Conservation (phyloP, 177 flowering plant genomes). For the Vitis hybrid region DNA sequence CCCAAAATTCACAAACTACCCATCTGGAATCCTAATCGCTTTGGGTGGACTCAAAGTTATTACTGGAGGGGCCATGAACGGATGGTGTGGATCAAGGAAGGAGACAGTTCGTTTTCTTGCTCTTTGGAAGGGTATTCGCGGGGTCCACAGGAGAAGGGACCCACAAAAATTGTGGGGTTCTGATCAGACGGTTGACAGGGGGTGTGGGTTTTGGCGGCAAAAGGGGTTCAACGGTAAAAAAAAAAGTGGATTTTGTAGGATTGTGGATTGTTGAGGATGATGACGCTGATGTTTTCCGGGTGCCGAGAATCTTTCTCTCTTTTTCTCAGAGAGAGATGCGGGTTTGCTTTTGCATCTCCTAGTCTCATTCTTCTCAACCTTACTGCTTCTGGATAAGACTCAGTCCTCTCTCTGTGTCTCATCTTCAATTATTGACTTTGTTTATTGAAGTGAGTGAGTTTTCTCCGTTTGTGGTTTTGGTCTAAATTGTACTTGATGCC, state of each 20-base stretch:
- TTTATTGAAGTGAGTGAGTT: too few relatives aligned
- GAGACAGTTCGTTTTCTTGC: slow-evolving; percentile 26
- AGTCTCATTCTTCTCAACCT: neutral
- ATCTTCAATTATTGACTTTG: too few relatives aligned
- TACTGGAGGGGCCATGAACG: slow-evolving; percentile 16
- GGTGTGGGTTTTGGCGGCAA: slow-evolving; percentile 22
- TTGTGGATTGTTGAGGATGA: neutral
- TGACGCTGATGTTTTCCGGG: neutral
- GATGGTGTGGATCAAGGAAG: slow-evolving; percentile 26
- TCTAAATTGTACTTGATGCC: too few relatives aligned
- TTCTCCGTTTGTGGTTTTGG: too few relatives aligned
- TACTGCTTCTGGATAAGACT: slow-evolving; percentile 17
- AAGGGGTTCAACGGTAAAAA: slow-evolving; percentile 11
- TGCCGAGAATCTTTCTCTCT: neutral
- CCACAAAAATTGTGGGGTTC: slow-evolving; percentile 6
- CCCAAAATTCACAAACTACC: neutral
- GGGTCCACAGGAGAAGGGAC: slow-evolving; percentile 16
- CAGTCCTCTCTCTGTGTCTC: neutral
- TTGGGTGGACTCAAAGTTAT: slow-evolving; percentile 47
- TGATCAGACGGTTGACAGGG: slow-evolving; percentile 21
- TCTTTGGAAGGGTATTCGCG: slow-evolving; percentile 23
- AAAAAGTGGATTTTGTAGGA: neutral
- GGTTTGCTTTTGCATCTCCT: slow-evolving; percentile 2
- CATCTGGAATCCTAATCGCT: slow-evolving; percentile 36
- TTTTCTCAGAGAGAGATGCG: neutral